Base-by-base conservation (phyloP, 2,329 filamentous ascomycete species). In the Neoarthrinium moseri region DNA sequence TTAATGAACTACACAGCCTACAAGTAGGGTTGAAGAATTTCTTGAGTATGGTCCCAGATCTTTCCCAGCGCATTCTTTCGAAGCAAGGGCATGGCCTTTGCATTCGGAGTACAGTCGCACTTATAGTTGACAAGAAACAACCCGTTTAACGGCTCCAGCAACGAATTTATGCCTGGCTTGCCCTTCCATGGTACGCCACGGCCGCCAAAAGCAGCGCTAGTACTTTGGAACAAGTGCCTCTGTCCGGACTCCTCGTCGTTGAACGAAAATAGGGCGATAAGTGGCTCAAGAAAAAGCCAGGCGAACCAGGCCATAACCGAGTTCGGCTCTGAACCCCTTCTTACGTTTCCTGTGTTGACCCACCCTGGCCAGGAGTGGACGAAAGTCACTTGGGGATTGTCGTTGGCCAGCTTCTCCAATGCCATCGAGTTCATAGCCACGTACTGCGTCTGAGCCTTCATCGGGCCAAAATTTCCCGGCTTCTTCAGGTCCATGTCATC, bases 151-250 rank as follows among this genome's bases (percentile, higher is more conserved):
- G 48, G 30, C 47, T 56, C 53, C 20, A 49, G 48, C n/a, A 47
- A 24, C 26, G 63, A 53, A 47, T 66, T 68, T 0, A 61, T 17
- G 6, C 63, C 65, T 5, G 50, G 37, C 29, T 59, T 56, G 3
- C 61, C 63, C 4, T 46, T 47, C 64, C 65, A 68, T 2, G 57
- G 52, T 4, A 62, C 53, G 1, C 66, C 64, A 10, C 51, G 56
- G 6, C 65, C 66, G 3, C 65, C 66, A 54, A 61, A 69, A 8
- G 53, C 56, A 48, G 64, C 61, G 42, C 62, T 69, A 2, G 66
- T 68, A 37, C 62, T 51, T 27, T 62, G 54, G 42, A 68, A 69
- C 47, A 69, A 42, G 29, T 68, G 43, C 15, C 63, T 58, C 46
- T 68, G 63, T 3, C 45, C 65, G 22, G 62, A 62, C 39, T 55